Evolutionary conservation across 2,329 filamentous ascomycete species (phyloP), one percentile per base, ranked within the genome.

Genomic region (Mariannaea sp.): DNA sequence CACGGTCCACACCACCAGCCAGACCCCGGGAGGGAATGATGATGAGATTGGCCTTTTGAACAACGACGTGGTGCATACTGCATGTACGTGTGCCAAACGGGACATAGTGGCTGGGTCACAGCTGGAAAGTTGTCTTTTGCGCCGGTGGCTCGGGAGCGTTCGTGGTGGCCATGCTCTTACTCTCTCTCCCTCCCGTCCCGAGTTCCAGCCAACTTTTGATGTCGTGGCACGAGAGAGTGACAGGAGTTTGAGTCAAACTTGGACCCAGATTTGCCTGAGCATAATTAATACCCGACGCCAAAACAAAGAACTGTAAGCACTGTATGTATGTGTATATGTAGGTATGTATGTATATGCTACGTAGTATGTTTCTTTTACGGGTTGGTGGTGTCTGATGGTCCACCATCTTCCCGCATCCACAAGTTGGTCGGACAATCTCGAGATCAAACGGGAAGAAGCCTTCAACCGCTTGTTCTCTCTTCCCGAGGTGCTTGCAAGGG

Each of bases 61-160:
- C n/a, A n/a, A n/a, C n/a, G n/a, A n/a, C n/a, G n/a, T n/a, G n/a
- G n/a, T n/a, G n/a, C n/a, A n/a, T n/a, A n/a, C n/a, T n/a, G n/a
- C n/a, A n/a, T n/a, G n/a, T n/a, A n/a, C 36, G 35, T 4, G 10
- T 41, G 27, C n/a, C 20, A 29, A 19, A 26, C 32, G 43, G 47
- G 50, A 26, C 44, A 44, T 43, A 29, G 46, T 32, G 40, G 42
- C 46, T 29, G 41, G 38, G 47, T 38, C 36, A 38, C 38, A 45
- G 29, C 35, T 20, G 35, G 35, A 39, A 24, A 39, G n/a, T 36
- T 27, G 29, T 22, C 33, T 36, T 47, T 55, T 46, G 52, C 52
- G 41, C 52, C 52, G 36, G 45, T 29, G 46, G 49, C 43, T 46
- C 49, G 53, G 53, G 53, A 53, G 49, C 53, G 53, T 56, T 56